Base-by-base conservation (phyloP, 305 asterid genomes). In the Plantago lanceolata region DNA sequence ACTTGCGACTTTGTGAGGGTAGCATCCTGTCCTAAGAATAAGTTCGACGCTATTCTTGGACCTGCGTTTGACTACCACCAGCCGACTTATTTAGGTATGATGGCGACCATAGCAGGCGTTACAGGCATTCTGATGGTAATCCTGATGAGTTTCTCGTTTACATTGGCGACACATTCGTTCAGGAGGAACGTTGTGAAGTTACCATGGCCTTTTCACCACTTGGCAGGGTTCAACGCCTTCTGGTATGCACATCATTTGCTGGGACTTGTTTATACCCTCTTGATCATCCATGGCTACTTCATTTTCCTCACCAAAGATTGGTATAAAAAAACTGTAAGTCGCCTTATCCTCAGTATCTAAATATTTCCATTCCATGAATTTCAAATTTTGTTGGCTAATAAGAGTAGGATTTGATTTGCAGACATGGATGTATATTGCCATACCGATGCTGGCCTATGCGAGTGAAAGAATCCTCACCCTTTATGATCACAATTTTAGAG, bases 231-330 rank as follows among this genome's bases (percentile, higher is more conserved):
- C 59, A 93, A 89, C n/a, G 70, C 97, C 43, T 93, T 93, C 56
- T 89, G 99, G 99, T 93, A 89, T 62, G 96, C 97, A 4, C 97
- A 89, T 68, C 99, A 93, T 75, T 57, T 93, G 70, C 75, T 93
- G 66, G 85, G 70, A 6, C 7, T 87, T 15, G 95, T 79, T 20
- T 89, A 93, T 48, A 16, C 81, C 71, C 87, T 93, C 77, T 66
- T 93, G 73, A 67, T 90, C 72, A 5, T 85, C 55, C 99, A 93
- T 35, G 92, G 96, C 17, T 89, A 80, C 89, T 81, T 78, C 84
- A 50, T 89, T 14, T 72, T 79, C 76, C 82, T 93, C 73, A 70
- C 88, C 33, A 47, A 70, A 3, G 78, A 87, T 28, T 93, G 97
- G 99, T 81, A 84, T 60, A 72, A 79, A 28, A 87, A 76, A 71